Evolutionary conservation across 192 early-diverging fungal genomes (phyloP).

Genomic region (Coemansia sp.): DNA sequence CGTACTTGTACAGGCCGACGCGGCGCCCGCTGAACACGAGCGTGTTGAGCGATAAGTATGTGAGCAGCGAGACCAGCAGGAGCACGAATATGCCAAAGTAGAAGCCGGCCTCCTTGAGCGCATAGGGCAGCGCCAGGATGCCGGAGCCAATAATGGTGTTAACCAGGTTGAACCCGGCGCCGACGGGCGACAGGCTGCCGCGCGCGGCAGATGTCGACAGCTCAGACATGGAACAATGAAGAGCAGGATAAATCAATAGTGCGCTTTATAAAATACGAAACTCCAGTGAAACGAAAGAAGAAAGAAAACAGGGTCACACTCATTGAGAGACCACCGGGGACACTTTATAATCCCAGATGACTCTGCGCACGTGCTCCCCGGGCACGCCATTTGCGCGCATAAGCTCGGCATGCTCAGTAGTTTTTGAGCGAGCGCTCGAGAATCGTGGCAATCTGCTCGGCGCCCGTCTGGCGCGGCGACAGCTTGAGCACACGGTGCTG

Average conservation of each 20-base stretch:
- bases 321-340: too few relatives aligned
- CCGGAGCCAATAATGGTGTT: conserved; percentile 69
- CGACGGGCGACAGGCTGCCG: conserved; percentile 28
- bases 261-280: too few relatives aligned
- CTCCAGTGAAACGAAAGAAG: not conserved
- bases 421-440: conserved; percentile 48
- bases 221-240: conserved; percentile 2
- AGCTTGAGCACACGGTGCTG: conserved; percentile 91
- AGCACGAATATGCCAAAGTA: conserved; percentile 52
- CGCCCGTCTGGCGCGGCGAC: conserved; percentile 59
- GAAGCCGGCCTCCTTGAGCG: conserved; percentile 61
- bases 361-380: too few relatives aligned
- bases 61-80: conserved; percentile 48
- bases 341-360: too few relatives aligned
- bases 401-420: too few relatives aligned
- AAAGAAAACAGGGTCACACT: not conserved
- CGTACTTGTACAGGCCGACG: conserved; percentile 53
- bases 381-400: too few relatives aligned
- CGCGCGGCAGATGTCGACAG: not conserved
- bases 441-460: conserved; percentile 42
- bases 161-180: conserved; percentile 58
- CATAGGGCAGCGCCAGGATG: conserved; percentile 63
- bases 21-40: conserved; percentile 56
- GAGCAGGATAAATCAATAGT: conserved; percentile 1
- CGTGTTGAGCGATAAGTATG: conserved; percentile 50